Conservation (phyloP, 202 grass and related monocot genomes). For the Musa balbisiana region DNA sequence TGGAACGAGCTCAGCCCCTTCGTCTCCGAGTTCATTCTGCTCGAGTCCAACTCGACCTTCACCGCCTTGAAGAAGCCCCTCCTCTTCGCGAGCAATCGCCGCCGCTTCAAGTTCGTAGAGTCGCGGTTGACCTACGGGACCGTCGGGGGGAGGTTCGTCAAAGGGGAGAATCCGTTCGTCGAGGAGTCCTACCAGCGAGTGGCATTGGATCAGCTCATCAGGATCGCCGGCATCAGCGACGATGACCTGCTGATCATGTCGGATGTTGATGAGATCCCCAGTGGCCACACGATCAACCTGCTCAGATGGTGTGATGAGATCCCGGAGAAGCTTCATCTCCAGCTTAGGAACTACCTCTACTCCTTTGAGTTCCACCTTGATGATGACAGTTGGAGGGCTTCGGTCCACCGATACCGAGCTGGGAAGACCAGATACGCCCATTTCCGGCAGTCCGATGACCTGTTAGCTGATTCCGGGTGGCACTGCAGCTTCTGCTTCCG, state of each 20-base stretch:
- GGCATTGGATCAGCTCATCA: slow-evolving; percentile 5
- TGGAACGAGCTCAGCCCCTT: slow-evolving; percentile 13
- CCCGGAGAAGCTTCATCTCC: slow-evolving; percentile 12
- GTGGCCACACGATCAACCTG: slow-evolving; percentile 7
- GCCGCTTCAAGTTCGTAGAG: slow-evolving; percentile 7
- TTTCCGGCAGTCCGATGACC: slow-evolving; percentile 1
- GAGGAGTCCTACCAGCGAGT: slow-evolving; percentile 11
- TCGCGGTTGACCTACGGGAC: slow-evolving; percentile 7
- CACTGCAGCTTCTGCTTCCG: slow-evolving; percentile 18
- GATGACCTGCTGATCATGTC: slow-evolving; percentile 13
- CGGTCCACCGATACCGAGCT: slow-evolving; percentile 1
- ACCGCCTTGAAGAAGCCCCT: slow-evolving; percentile 4
- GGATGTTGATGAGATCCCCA: slow-evolving; percentile 10
- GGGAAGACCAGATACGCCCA: slow-evolving; percentile 2
- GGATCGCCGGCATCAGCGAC: slow-evolving; percentile 9
- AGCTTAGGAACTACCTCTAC: slow-evolving; percentile 11
- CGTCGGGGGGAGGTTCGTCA: slow-evolving; percentile 4
- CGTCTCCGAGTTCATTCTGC: slow-evolving; percentile 9
- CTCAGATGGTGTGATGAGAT: slow-evolving; percentile 8
- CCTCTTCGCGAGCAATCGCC: neutral
- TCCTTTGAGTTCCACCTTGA: slow-evolving; percentile 8
- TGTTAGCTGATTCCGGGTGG: slow-evolving; percentile 9
- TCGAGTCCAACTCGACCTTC: slow-evolving; percentile 8
- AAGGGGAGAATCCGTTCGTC: slow-evolving; percentile 3
- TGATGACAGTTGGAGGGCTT: slow-evolving; percentile 11